Base-by-base conservation (phyloP, 768 basidiomycete genomes). In the Podaxis carcinomalis region DNA sequence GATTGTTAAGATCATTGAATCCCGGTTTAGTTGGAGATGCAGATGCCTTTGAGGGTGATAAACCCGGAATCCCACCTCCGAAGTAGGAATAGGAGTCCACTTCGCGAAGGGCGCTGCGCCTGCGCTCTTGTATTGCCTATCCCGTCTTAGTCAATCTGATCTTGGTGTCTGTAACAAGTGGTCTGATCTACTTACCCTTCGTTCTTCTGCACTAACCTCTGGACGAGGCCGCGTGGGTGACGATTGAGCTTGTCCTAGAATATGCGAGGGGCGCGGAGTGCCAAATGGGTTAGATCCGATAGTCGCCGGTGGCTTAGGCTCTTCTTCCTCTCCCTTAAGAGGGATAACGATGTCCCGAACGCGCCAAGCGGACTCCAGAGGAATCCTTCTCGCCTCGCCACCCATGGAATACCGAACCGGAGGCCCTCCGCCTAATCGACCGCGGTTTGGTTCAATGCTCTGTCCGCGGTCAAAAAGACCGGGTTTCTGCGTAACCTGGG, bases 51-150 rank as follows among this genome's bases (percentile, higher is more conserved):
- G 68, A 62, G 68, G 69, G 69, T 67, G 70, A 70, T 73, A 84
- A 75, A 1, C 85, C 86, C 1, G 86, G 86, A 13, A 80, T 75
- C 19, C 81, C 79, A 21, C 78, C 82, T 19, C 72, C 76, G 69
- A 82, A 85, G 67, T 83, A 83, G 13, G 69, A 80, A 73, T 51
- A 37, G 57, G 69, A 80, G 74, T 61, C 83, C 68, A 63, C 77
- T 73, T 76, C 71, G 2, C 72, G 75, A 40, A 87, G 68, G 0
- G 87, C 87, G 57, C 85, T 87, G 9, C 80, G 77, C 25, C 87
- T 73, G 7, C 88, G 80, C 56, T 87, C 86, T 64, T 81, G 80
- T 44, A 89, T 88, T 0, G 84, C 86, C 78, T 61, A 55, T 4
- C 14, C 14, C 36, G n/a, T 47, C 23, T 83, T 58, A 28, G 40